phyloP scores from a whole-genome alignment of 129 eudicot species.

The Kitagawia praeruptora region DNA sequence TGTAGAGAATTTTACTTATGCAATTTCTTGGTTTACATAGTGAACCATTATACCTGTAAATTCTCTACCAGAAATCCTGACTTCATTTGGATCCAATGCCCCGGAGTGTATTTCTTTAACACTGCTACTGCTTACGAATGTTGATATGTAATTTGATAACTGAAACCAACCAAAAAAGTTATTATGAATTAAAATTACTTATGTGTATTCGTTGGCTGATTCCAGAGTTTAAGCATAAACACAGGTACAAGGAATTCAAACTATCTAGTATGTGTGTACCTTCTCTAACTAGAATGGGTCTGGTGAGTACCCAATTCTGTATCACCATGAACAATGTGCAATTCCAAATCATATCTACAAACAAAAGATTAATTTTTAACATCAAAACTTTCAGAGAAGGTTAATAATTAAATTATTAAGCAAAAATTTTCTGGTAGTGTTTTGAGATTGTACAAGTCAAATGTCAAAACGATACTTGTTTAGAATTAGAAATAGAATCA shows the following conservation, averaged over 20 bases:
- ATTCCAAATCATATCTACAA: neutral
- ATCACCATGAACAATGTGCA: neutral
- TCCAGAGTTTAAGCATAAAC: too few species aligned
- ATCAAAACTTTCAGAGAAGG: too few species aligned
- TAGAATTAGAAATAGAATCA: too few species aligned
- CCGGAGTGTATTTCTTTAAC: neutral
- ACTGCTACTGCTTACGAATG: neutral
- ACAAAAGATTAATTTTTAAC: neutral
- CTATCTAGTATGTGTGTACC: neutral
- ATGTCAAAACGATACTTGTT: too few species aligned
- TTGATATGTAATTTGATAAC: neutral
- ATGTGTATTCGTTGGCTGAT: neutral
- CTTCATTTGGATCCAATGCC: constrained; percentile 20
- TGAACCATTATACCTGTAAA: neutral
- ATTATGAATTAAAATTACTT: too few species aligned
- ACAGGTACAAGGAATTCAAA: too few species aligned
- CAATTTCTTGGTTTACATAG: too few species aligned
- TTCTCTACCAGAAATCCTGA: constrained; percentile 5
- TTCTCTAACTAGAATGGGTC: neutral
- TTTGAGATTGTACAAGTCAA: too few species aligned
- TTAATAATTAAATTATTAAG: too few species aligned
- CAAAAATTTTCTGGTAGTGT: too few species aligned
- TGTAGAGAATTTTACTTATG: too few species aligned
- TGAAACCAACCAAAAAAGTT: neutral
- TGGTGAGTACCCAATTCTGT: neutral